These are phyloP conservation scores for Umbilicaria muhlenbergii DNA, from an alignment of 495 filamentous ascomycete genomes.

Conservation along the genomic window DNA sequence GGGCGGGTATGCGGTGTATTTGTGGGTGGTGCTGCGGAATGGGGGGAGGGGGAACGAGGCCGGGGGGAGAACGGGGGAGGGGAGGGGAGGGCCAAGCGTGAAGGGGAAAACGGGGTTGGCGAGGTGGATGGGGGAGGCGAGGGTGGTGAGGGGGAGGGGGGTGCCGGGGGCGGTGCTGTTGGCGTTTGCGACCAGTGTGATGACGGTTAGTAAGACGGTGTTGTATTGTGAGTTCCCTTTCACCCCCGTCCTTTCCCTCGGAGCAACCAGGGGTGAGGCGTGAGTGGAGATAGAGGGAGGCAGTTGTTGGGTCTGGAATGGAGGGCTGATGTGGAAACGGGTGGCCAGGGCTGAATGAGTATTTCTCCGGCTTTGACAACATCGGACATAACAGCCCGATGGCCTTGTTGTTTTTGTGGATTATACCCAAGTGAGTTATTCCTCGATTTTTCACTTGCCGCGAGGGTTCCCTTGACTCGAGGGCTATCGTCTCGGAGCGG, in stretches of 20 bases:
- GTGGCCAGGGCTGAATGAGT: constrained; percentile 54
- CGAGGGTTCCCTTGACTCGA: neutral
- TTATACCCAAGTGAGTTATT: constrained; percentile 60
- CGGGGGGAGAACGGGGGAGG: constrained; percentile 20
- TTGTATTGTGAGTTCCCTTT: constrained; percentile 60
- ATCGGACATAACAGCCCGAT: constrained; percentile 55
- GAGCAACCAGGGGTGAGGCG: neutral
- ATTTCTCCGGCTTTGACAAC: constrained; percentile 60
- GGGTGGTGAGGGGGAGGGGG: constrained; percentile 41
- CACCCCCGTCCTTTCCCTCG: neutral
- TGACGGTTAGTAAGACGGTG: constrained; percentile 80
- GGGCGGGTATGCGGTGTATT: constrained; percentile 51
- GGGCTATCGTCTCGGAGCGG: neutral
- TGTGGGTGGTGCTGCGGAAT: constrained; percentile 40
- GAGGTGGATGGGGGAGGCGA: constrained; percentile 30
- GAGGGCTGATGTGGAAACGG: neutral
- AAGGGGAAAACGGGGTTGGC: too few relatives aligned
- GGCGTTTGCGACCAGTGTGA: constrained; percentile 51
- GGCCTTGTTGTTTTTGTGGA: constrained; percentile 51
- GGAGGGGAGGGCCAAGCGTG: constrained; percentile 14
- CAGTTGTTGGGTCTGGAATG: neutral
- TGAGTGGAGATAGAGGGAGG: neutral
- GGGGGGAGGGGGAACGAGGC: constrained; percentile 14
- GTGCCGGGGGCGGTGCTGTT: constrained; percentile 51
- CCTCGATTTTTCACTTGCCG: neutral